Base-by-base conservation (phyloP, 352 stramenopile genomes). In the Globisporangium paddicum region DNA sequence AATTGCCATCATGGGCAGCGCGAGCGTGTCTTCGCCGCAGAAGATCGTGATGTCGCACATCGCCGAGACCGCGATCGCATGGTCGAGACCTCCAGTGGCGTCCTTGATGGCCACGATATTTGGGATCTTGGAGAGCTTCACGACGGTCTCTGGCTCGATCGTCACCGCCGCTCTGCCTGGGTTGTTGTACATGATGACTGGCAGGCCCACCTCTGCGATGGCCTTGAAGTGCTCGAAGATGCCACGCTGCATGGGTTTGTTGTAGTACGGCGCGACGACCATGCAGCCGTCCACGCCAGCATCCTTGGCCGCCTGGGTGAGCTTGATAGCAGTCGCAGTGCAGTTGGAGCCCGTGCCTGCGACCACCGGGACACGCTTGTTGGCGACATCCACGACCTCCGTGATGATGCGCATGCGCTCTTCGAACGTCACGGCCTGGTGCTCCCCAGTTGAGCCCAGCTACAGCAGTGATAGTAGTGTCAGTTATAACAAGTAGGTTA, bases 241-340 rank as follows among this genome's bases (percentile, higher is more conserved):
- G 9, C 89, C 93, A 67, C 95, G 89, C 75, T 99, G 96, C 26
- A 96, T 98, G 41, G 97, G 96, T 79, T 99, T 99, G 77, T 99
- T 97, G 81, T 99, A 99, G 77, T 99, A 99, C 46, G 97, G 97
- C 58, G 94, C 98, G 4, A 99, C 96, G 30, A 99, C 83, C 3
- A 99, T 78, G 46, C 81, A 96, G 25, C 93, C 96, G 73, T 99
- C 96, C 45, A 85, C 93, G n/a, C 96, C 96, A 18, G 86, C 79
- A 52, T 98, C 89, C 58, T 97, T 97, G 32, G 95, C 93, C 18
- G 85, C 82, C 37, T 79, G 72, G n/a, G 89, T 97, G 55, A 95
- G 60, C 10, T 82, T 76, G 67, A 97, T 64, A 16, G 87, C 86
- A 52, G 93, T 87, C 9, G 61, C 70, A 10, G 89, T 97, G 75